Percentiles rank a stretch among this genome's conserved stretches.
phyloP scores from a whole-genome alignment of 768 basidiomycete genomes.

The Russula virescens region DNA sequence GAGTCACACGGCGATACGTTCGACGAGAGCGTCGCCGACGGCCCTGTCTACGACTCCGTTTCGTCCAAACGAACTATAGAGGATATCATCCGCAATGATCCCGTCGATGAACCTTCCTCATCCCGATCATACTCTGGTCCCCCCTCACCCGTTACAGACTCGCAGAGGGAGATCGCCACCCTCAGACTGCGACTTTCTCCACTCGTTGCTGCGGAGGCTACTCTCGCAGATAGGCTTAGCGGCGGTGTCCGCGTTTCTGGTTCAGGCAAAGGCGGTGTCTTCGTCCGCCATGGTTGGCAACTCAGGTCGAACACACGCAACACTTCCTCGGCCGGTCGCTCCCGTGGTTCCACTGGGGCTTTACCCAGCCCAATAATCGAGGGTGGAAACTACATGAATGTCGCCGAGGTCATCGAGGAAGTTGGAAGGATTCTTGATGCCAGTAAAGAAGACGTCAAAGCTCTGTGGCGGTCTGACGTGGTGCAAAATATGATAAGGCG shows the following conservation, averaged over 20 bases:
- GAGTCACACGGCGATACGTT: constrained; percentile 28
- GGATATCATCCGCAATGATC: constrained; percentile 1
- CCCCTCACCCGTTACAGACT: constrained; percentile 8
- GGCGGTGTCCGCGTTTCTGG: constrained; percentile 69
- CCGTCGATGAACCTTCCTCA: neutral
- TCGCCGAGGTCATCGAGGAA: constrained; percentile 21
- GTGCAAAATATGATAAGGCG: constrained; percentile 64
- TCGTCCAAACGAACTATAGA: constrained; percentile 10
- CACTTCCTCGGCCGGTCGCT: constrained; percentile 26
- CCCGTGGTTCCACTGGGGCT: constrained; percentile 9
- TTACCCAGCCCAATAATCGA: neutral
- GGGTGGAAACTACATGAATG: neutral
- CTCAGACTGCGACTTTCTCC: constrained; percentile 56
- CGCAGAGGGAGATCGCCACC: constrained; percentile 23
- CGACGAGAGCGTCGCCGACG: constrained; percentile 14
- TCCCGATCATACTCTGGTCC: constrained; percentile 1
- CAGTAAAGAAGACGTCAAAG: constrained; percentile 57
- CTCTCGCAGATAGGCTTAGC: constrained; percentile 65
- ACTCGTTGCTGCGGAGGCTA: constrained; percentile 53
- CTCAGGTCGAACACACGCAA: constrained; percentile 47
- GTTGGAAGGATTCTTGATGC: constrained; percentile 41
- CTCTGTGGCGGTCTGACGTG: constrained; percentile 66
- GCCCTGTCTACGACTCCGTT: constrained; percentile 1
- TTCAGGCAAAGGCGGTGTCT: constrained; percentile 70
- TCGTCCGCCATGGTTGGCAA: constrained; percentile 80